phyloP scores from a whole-genome alignment of 176 grass and related monocot genomes.

The Eragrostis curvula region DNA sequence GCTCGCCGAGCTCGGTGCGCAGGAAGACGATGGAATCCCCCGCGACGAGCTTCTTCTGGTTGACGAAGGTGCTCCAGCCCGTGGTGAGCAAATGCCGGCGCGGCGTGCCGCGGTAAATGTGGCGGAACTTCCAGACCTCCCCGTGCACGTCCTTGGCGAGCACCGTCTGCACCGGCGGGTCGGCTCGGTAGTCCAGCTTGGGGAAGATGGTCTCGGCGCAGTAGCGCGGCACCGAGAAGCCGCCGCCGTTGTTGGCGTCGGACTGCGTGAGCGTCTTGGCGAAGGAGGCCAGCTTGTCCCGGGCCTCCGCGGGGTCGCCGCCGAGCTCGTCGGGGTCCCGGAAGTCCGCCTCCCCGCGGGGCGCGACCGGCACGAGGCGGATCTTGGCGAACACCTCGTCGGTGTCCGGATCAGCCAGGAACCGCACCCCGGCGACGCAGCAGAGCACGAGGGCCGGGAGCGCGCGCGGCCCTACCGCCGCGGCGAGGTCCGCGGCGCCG shows the following conservation, averaged over 20 bases:
- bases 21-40: slow-evolving; percentile 75
- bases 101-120: slow-evolving; percentile 76
- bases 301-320: neutral
- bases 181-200: slow-evolving; percentile 60
- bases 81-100: slow-evolving; percentile 74
- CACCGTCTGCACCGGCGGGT: slow-evolving; percentile 65
- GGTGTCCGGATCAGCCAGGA: slow-evolving; percentile 78
- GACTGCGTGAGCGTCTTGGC: slow-evolving; percentile 72
- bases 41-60: slow-evolving; percentile 68
- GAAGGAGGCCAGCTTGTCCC: slow-evolving; percentile 45
- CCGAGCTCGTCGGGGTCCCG: slow-evolving; percentile 29
- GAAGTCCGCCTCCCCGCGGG: slow-evolving; percentile 35
- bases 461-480: slow-evolving; percentile 10
- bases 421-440: slow-evolving; percentile 58
- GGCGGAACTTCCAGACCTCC: slow-evolving; percentile 69
- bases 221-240: slow-evolving; percentile 77
- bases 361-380: slow-evolving; percentile 48
- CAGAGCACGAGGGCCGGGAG: slow-evolving; percentile 65
- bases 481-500: slow-evolving; percentile 36
- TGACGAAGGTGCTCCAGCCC: slow-evolving; percentile 76
- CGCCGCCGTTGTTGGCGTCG: slow-evolving; percentile 77
- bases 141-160: slow-evolving; percentile 69
- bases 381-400: slow-evolving; percentile 84
- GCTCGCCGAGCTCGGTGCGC: slow-evolving; percentile 48
- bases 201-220: slow-evolving; percentile 78